Evolutionary conservation across 768 basidiomycete genomes (phyloP), one percentile per base, ranked within the genome.

Genomic region (Tephrocybe rancida): DNA sequence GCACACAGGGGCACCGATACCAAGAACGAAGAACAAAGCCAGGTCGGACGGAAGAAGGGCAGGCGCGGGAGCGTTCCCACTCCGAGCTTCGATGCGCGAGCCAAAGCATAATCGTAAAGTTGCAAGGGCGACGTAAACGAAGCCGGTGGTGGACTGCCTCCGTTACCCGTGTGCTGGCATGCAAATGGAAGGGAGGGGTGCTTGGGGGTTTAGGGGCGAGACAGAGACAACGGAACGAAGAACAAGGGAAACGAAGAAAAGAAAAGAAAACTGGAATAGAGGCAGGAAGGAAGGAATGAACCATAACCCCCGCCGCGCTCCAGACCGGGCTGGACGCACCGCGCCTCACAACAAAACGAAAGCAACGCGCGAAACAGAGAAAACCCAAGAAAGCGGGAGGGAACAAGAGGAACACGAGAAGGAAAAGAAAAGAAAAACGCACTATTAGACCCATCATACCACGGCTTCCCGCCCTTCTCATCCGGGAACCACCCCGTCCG

Each of bases 401-500:
- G n/a, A 24, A 25, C 14, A 29, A 39, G n/a, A 13, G 41, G 22
- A 44, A 32, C 14, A 41, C 39, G 42, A 45, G 52, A 13, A 18
- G 54, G 35, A 50, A 43, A 22, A 29, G 42, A 54, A 37, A 5
- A 3, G 38, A 27, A 29, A 43, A 3, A 76, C 78, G 38, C 60
- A 83, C 81, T 79, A 37, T 56, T 59, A 29, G 80, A 80, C 1
- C 76, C 80, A 64, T 92, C 88, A 49, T 86, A 72, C 90, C 90
- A 92, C 14, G 88, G 86, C 67, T 93, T 92, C 49, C 68, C 75
- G 30, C 89, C 90, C 3, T 83, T 72, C 5, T 74, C 77, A 63
- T 96, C 94, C 0, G 90, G 90, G 81, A 95, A 95, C 88, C 88
- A 95, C 21, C 93, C 93, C 55, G 82, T 86, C 48, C 88, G 93